Base-by-base conservation (phyloP, 2,329 filamentous ascomycete genomes). In the Sclerotinia nivalis region DNA sequence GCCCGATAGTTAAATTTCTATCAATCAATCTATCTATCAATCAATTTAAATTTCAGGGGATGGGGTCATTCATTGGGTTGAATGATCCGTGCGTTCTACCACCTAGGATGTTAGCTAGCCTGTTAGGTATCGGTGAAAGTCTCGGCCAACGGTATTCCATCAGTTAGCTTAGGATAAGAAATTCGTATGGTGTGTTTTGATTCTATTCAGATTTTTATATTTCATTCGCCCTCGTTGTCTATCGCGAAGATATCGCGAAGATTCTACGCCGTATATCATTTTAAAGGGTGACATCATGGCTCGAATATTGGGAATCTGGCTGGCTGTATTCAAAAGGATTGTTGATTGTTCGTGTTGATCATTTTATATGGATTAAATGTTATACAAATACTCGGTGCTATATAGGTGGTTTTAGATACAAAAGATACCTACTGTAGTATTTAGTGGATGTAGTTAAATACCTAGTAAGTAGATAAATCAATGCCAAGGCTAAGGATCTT, bases 11-110 rank as follows among this genome's bases (percentile, higher is more conserved):
- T 25, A 4, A 52, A 25, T 60, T 28, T 60, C 37, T 28, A 45
- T 31, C 37, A 31, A 60, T 61, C 13, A 18, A 54, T 31, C 13
- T 15, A 54, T 28, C 25, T 8, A 55, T 55, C 25, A 34, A 55
- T 55, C 52, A 55, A 55, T 28, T 31, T 22, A 60, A 45, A 60
- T 60, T 60, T 45, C 58, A 60, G 58, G 58, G 52, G 52, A 54
- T 20, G 7, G 15, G 58, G 58, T 45, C 58, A 40, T 37, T 22
- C 25, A 59, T 43, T 59, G 37, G 56, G 1, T 25, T 22, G 2
- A 22, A 20, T 60, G 58, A 18, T 28, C 37, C 56, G 37, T 60
- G 55, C 54, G 20, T 55, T 55, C 6, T 31, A 34, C 34, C 7
- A 31, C 31, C 31, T 31, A 2, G 31, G 3, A 31, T 31, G 31